Conservation (phyloP, 108 stramenopile species). For the Skeletonema marinoi region DNA sequence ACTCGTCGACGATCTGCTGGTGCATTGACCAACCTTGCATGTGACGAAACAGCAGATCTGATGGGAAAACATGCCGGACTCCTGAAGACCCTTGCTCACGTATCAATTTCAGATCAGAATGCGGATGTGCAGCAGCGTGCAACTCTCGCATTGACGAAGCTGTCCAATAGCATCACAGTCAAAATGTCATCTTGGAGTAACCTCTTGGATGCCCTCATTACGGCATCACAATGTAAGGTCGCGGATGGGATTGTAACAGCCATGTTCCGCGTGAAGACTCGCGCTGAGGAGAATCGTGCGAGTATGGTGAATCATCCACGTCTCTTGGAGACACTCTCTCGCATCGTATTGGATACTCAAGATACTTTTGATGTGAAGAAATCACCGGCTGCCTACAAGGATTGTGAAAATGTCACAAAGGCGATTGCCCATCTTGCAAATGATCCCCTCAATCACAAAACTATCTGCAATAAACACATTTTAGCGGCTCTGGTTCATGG, state of each 20-base stretch:
- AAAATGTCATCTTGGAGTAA: constrained; percentile 64
- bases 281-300: constrained; percentile 74
- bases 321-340: constrained; percentile 70
- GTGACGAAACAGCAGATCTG: constrained; percentile 73
- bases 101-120: constrained; percentile 65
- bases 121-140: constrained; percentile 78
- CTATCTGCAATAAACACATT: constrained; percentile 67
- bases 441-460: constrained; percentile 65
- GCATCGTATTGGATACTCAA: constrained; percentile 38
- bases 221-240: constrained; percentile 64
- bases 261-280: constrained; percentile 83
- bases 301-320: constrained; percentile 74
- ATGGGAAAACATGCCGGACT: constrained; percentile 82
- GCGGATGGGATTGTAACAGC: constrained; percentile 68
- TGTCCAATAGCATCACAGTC: constrained; percentile 65
- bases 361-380: not conserved
- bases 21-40: constrained; percentile 82
- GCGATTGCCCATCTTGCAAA: constrained; percentile 86
- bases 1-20: constrained; percentile 78
- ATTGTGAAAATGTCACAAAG: constrained; percentile 80
- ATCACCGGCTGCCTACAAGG: constrained; percentile 26
- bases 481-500: constrained; percentile 74
- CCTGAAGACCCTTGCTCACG: constrained; percentile 66
- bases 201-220: constrained; percentile 76
- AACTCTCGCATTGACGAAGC: constrained; percentile 79